A percentile compares a stretch with the other conserved stretches of the same genome.
These are phyloP conservation scores for Viridothelium virens DNA, from an alignment of 495 filamentous ascomycete genomes.

Conservation along the genomic window DNA sequence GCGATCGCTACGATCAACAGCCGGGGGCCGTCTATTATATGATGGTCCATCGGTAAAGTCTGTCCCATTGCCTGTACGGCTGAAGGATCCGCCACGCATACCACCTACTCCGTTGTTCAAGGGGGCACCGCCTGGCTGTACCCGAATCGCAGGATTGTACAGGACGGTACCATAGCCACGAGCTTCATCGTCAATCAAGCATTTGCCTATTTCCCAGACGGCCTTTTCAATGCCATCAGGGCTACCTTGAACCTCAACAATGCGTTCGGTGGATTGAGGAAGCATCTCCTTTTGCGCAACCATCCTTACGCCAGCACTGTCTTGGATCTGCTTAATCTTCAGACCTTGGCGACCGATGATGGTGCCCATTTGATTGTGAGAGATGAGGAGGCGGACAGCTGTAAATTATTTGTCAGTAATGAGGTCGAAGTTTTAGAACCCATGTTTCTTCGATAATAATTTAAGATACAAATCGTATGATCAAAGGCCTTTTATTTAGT, in stretches of 20 bases:
- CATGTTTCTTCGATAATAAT: no score
- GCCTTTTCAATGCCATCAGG: constrained; percentile 92
- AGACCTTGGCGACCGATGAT: constrained; percentile 94
- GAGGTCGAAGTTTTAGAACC: neutral
- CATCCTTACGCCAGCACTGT: constrained; percentile 94
- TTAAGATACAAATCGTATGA: neutral
- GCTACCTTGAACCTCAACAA: constrained; percentile 91
- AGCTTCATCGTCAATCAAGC: constrained; percentile 94
- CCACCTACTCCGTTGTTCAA: constrained; percentile 40
- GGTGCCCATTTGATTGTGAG: constrained; percentile 99
- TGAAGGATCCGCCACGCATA: constrained; percentile 60
- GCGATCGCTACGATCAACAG: constrained; percentile 63
- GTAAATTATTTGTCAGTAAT: constrained; percentile 31
- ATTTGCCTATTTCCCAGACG: constrained; percentile 98
- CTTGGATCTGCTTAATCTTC: constrained; percentile 99
- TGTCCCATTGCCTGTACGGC: constrained; percentile 90
- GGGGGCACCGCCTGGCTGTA: constrained; percentile 51
- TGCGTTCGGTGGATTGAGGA: constrained; percentile 95
- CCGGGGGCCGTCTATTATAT: constrained; percentile 68
- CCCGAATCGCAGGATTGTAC: constrained; percentile 91
- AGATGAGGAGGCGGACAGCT: constrained; percentile 97
- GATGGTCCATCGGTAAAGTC: constrained; percentile 81
- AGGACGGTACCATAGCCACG: constrained; percentile 92
- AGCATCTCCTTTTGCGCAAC: constrained; percentile 99
- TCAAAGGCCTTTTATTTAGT: neutral